phyloP scores from a whole-genome alignment of 2,329 filamentous ascomycete genomes.

The Exophiala viscosa region DNA sequence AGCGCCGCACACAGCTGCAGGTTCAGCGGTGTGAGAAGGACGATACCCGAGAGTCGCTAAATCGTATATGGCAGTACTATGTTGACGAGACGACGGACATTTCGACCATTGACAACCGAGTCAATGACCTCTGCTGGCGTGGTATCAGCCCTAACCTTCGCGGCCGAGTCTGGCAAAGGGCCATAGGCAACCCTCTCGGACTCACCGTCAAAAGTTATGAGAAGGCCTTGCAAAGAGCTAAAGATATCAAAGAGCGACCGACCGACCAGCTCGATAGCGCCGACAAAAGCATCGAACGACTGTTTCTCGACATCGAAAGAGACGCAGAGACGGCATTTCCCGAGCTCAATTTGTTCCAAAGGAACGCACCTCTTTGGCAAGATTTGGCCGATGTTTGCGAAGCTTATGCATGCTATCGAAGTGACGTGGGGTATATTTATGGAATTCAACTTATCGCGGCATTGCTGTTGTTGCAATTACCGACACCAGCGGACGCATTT shows the following conservation, averaged over 20 bases:
- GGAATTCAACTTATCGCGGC: conserved; percentile 60
- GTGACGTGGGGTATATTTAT: conserved; percentile 58
- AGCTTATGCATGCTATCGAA: conserved; percentile 62
- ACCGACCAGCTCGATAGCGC: conserved; percentile 38
- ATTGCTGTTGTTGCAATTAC: conserved; percentile 56
- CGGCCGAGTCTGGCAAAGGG: conserved; percentile 57
- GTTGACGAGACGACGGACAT: conserved; percentile 58
- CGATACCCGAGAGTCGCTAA: conserved; percentile 50
- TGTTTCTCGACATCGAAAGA: conserved; percentile 51
- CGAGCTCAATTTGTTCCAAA: conserved; percentile 56
- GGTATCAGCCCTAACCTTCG: conserved; percentile 56
- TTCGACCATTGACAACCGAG: conserved; percentile 52
- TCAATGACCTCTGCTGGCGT: conserved; percentile 62
- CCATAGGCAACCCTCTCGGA: conserved; percentile 59
- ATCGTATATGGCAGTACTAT: conserved; percentile 60
- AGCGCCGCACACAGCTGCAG: conserved; percentile 48
- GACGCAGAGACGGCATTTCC: conserved; percentile 56
- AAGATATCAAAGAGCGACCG: conserved; percentile 42
- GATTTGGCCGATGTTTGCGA: conserved; percentile 57
- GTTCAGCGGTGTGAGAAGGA: conserved; percentile 48
- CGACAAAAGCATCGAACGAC: conserved; percentile 46
- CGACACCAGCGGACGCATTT: conserved; percentile 53
- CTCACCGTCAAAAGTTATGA: conserved; percentile 54
- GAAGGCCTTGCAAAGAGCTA: conserved; percentile 55
- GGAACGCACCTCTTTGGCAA: conserved; percentile 52